Percentiles rank a stretch among this genome's conserved stretches.
Evolutionary conservation across 1,284 basidiomycete species (phyloP).

Genomic region (Rhodotorula glutinis): DNA sequence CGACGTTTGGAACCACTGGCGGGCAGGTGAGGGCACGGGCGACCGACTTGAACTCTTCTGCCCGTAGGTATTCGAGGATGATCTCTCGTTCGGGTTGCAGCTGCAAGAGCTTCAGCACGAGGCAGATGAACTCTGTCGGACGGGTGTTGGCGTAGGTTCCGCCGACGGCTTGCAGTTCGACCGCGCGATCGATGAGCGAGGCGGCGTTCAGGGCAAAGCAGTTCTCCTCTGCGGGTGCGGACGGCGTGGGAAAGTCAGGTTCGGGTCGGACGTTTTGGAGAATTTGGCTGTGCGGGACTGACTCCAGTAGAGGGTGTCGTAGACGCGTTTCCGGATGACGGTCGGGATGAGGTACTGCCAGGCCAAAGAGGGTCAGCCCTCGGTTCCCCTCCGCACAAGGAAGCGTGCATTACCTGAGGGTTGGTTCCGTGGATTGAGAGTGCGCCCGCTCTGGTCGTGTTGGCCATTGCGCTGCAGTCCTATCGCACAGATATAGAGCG

Average conservation of each 20-base stretch:
- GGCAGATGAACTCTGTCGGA: constrained; percentile 85
- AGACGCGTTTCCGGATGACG: constrained; percentile 91
- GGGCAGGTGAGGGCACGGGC: not conserved
- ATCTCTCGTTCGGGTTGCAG: constrained; percentile 98
- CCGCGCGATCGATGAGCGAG: constrained; percentile 86
- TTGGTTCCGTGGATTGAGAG: constrained; percentile 88
- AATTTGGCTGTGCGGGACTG: constrained; percentile 39
- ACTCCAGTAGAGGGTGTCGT: constrained; percentile 96
- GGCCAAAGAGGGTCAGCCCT: not conserved
- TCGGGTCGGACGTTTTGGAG: not conserved
- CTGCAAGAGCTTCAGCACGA: constrained; percentile 90
- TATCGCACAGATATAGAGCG: not conserved
- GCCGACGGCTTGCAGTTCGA: constrained; percentile 76
- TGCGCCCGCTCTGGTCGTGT: constrained; percentile 74
- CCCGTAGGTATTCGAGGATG: constrained; percentile 85
- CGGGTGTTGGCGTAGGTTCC: constrained; percentile 86
- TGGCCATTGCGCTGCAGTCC: constrained; percentile 62
- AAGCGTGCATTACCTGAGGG: no score
- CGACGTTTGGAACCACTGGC: not conserved
- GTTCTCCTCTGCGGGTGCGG: constrained; percentile 43
- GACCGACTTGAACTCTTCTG: constrained; percentile 94
- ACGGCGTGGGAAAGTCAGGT: not conserved
- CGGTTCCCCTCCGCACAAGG: no score
- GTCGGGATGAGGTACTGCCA: constrained; percentile 89
- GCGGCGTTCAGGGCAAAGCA: constrained; percentile 62